A percentile compares a stretch with the other conserved stretches of the same genome.
phyloP scores from a whole-genome alignment of 495 filamentous ascomycete species.

The Peziza echinospora region DNA sequence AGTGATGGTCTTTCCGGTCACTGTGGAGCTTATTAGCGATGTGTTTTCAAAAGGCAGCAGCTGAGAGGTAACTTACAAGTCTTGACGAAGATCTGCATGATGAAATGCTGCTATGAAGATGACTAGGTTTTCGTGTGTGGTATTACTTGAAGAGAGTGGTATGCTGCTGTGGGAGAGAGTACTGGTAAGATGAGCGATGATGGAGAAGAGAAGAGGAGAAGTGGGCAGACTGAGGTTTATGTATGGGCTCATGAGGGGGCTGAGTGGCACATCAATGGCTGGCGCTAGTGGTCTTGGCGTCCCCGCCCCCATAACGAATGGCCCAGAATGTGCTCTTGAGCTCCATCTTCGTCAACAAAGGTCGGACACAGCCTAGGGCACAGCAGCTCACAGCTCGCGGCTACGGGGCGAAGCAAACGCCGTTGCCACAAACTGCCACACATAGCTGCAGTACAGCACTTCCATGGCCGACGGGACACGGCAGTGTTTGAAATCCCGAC shows the following conservation, averaged over 20 bases:
- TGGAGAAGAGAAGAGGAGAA: slow-evolving; percentile 1
- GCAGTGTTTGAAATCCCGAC: too few species aligned
- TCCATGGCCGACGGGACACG: too few species aligned
- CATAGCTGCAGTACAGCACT: too few species aligned
- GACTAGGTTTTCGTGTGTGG: too few species aligned
- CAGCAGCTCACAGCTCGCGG: too few species aligned
- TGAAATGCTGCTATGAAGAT: neutral
- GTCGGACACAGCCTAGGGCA: too few species aligned
- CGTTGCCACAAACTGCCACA: too few species aligned
- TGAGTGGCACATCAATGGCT: slow-evolving; percentile 5
- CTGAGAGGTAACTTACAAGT: slow-evolving; percentile 12
- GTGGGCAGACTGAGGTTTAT: slow-evolving; percentile 2
- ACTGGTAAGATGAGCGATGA: slow-evolving; percentile 2
- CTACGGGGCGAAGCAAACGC: too few species aligned
- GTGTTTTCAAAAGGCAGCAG: neutral
- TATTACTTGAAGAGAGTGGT: too few species aligned
- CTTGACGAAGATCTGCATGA: slow-evolving; percentile 20
- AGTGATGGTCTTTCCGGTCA: slow-evolving; percentile 98
- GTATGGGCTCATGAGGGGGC: slow-evolving; percentile 1
- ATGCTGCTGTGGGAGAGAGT: neutral
- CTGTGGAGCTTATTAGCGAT: too few species aligned
- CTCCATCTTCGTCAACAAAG: too few species aligned
- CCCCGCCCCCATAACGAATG: neutral
- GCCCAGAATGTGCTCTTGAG: neutral
- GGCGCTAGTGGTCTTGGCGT: slow-evolving; percentile 4